A percentile compares a stretch with the other conserved stretches of the same genome.
Evolutionary conservation across 208 protist genomes (phyloP).

Genomic region (Leishmania tropica): DNA sequence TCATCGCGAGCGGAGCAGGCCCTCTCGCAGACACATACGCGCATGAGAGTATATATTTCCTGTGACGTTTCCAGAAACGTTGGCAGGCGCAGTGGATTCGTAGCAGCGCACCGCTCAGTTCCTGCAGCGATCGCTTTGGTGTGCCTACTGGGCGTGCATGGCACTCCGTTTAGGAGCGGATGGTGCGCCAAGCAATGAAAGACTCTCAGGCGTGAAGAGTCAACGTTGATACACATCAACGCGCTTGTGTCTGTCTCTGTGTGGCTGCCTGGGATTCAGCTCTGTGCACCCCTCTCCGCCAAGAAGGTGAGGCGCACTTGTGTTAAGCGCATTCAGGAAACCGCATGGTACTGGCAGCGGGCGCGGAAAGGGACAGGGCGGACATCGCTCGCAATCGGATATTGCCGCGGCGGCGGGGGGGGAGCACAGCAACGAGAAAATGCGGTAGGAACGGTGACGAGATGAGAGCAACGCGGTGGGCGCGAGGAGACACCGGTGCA

Average conservation of each 20-base stretch:
- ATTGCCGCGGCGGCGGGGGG: too few relatives aligned
- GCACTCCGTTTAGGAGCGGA: neutral
- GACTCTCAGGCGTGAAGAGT: neutral
- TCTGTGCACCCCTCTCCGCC: neutral
- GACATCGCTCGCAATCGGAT: neutral
- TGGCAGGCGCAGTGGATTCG: neutral
- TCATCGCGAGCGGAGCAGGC: neutral
- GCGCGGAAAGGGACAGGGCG: neutral
- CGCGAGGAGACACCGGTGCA: neutral
- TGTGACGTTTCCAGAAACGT: neutral
- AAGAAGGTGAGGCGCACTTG: neutral
- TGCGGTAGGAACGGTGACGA: neutral
- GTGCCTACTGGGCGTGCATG: neutral
- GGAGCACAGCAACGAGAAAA: neutral
- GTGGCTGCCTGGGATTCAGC: neutral
- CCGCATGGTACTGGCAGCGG: neutral
- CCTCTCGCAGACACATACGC: neutral
- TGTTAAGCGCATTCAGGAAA: neutral
- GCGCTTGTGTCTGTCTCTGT: neutral
- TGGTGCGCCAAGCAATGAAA: neutral
- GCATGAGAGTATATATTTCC: neutral
- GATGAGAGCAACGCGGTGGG: neutral
- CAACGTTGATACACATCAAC: neutral
- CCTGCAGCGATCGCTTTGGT: neutral
- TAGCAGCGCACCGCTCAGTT: neutral